phyloP scores from a whole-genome alignment of 1,139 yeast genomes.

The Pichia sp. region DNA sequence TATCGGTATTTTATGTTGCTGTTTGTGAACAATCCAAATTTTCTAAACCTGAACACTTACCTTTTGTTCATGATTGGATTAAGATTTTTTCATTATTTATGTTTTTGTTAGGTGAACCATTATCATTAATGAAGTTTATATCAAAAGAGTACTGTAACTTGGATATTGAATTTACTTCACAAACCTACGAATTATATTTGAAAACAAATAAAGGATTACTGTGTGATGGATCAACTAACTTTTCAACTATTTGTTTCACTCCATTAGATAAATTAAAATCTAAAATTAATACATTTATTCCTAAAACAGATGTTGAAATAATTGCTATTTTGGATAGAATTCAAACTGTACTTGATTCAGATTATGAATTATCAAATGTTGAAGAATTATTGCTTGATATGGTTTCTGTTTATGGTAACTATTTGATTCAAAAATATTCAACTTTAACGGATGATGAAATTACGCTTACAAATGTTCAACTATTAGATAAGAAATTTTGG shows the following conservation, averaged over 20 bases:
- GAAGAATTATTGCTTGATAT: constrained; percentile 26
- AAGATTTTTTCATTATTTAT: constrained; percentile 39
- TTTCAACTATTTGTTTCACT: constrained; percentile 25
- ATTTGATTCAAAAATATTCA: constrained; percentile 29
- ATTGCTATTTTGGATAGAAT: constrained; percentile 41
- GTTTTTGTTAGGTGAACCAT: constrained; percentile 50
- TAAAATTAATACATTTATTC: constrained; percentile 30
- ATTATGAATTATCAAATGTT: constrained; percentile 15
- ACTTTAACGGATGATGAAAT: constrained; percentile 2
- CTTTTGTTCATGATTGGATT: constrained; percentile 44
- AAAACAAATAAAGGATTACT: background rate
- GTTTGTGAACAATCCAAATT: constrained; percentile 69
- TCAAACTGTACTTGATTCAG: constrained; percentile 28
- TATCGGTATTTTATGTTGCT: constrained; percentile 62
- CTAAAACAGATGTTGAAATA: constrained; percentile 43
- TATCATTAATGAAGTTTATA: constrained; percentile 30
- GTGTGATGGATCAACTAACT: constrained; percentile 1
- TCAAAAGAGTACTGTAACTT: constrained; percentile 25
- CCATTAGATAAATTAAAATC: constrained; percentile 25
- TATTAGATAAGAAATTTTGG: constrained; percentile 32
- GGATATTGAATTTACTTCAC: constrained; percentile 9
- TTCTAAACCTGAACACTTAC: constrained; percentile 33
- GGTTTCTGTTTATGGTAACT: constrained; percentile 40
- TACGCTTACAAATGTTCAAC: constrained; percentile 12
- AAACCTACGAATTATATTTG: constrained; percentile 7